Conservation (phyloP, 1,139 yeast species). For the Diutina scorzettiae region DNA sequence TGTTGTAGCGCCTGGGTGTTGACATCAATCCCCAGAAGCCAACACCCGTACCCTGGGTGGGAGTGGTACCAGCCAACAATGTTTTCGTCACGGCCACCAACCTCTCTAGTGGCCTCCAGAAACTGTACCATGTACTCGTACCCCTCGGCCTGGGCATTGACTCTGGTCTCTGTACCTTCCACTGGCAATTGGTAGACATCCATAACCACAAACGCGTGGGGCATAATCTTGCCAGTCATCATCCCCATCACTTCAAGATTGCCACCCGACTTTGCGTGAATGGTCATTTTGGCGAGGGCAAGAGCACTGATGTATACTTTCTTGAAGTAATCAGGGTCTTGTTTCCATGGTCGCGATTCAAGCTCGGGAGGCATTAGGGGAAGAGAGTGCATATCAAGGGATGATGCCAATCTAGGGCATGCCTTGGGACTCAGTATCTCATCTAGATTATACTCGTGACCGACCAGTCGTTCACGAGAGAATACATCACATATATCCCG, state of each 20-base stretch:
- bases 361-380: neutral
- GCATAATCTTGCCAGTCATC: slow-evolving; percentile 66
- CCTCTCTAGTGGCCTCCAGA: slow-evolving; percentile 44
- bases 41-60: slow-evolving; percentile 95
- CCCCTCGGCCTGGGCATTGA: slow-evolving; percentile 88
- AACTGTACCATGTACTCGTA: slow-evolving; percentile 91
- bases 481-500: slow-evolving; percentile 2
- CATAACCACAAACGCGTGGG: slow-evolving; percentile 52
- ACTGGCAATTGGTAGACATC: slow-evolving; percentile 86
- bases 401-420: neutral
- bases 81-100: slow-evolving; percentile 36
- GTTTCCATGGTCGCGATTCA: slow-evolving; percentile 26
- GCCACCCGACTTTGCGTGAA: slow-evolving; percentile 80
- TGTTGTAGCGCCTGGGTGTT: slow-evolving; percentile 81
- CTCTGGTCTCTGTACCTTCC: slow-evolving; percentile 92
- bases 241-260: slow-evolving; percentile 94
- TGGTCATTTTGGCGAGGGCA: slow-evolving; percentile 69
- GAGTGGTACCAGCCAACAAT: slow-evolving; percentile 95
- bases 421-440: neutral
- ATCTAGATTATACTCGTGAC: neutral
- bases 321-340: slow-evolving; percentile 48
- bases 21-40: slow-evolving; percentile 86
- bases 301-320: slow-evolving; percentile 58
- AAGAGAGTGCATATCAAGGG: neutral
- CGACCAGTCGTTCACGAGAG: neutral